These are phyloP conservation scores for Plasmodium falciparum DNA, from an alignment of 169 alveolate genomes.

Conservation along the genomic window DNA sequence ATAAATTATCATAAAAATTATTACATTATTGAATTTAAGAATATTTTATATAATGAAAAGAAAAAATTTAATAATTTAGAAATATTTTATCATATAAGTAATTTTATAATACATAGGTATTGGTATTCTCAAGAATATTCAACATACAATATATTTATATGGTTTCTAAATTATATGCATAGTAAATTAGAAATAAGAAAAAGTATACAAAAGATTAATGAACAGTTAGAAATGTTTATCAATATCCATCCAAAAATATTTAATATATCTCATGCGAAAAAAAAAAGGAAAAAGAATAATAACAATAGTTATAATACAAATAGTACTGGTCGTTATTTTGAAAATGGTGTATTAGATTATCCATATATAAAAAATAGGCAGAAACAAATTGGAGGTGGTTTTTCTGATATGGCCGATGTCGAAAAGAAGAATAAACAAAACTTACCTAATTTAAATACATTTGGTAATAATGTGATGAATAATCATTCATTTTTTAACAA, in stretches of 20 bases:
- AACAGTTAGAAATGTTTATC: constrained; percentile 60
- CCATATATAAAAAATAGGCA: constrained; percentile 48
- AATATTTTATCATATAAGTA: constrained; percentile 68
- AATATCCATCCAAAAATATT: constrained; percentile 59
- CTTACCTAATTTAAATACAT: constrained; percentile 16
- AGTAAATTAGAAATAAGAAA: constrained; percentile 56
- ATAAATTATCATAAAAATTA: constrained; percentile 54
- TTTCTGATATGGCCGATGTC: constrained; percentile 16
- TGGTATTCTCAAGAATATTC: constrained; percentile 74
- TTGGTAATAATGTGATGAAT: constrained; percentile 3
- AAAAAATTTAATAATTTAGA: constrained; percentile 67
- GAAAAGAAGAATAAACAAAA: constrained; percentile 45
- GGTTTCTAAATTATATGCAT: constrained; percentile 73
- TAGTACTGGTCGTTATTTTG: constrained; percentile 35
- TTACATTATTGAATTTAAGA: constrained; percentile 71
- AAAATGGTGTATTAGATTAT: constrained; percentile 62
- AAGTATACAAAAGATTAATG: constrained; percentile 39
- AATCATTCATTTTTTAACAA: constrained; percentile 28
- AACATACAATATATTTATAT: constrained; percentile 39
- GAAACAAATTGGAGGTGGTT: constrained; percentile 66
- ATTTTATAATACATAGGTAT: constrained; percentile 67
- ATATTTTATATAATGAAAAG: constrained; percentile 54
- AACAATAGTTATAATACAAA: not conserved
- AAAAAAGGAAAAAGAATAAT: constrained; percentile 53
- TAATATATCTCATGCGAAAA: constrained; percentile 70